Conservation (phyloP, 768 basidiomycete genomes). For the Podaxis sp. region DNA sequence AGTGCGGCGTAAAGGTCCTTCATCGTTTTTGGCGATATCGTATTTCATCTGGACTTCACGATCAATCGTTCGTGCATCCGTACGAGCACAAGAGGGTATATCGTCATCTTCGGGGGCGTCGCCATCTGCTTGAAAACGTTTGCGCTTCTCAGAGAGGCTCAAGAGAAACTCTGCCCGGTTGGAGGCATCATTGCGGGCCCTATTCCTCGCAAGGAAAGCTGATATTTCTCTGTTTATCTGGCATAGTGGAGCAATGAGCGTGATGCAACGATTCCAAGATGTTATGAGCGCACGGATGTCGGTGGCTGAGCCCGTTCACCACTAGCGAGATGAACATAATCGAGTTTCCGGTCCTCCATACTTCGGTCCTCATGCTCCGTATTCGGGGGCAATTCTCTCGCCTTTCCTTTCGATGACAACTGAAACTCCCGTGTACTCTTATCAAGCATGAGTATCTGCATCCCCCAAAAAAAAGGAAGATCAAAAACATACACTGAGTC, state of each 20-base stretch:
- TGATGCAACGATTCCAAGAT: background rate
- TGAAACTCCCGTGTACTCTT: slow-evolving; percentile 22
- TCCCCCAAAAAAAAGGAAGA: slow-evolving; percentile 3
- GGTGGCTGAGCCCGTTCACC: slow-evolving; percentile 51
- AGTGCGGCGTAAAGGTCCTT: slow-evolving; percentile 57
- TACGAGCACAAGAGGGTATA: slow-evolving; percentile 65
- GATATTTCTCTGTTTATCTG: slow-evolving; percentile 76
- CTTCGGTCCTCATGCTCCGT: slow-evolving; percentile 20
- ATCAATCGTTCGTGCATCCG: slow-evolving; percentile 69
- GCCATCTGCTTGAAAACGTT: slow-evolving; percentile 35
- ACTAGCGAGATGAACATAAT: slow-evolving; percentile 53
- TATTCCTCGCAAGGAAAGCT: slow-evolving; percentile 65
- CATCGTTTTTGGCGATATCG: slow-evolving; percentile 83
- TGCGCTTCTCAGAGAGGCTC: slow-evolving; percentile 55
- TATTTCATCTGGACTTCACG: slow-evolving; percentile 83
- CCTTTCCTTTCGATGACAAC: slow-evolving; percentile 12
- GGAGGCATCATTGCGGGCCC: slow-evolving; percentile 72
- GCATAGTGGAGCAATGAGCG: background rate
- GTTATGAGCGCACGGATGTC: slow-evolving; percentile 49
- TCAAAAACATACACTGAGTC: slow-evolving; percentile 20
- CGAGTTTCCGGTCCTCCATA: slow-evolving; percentile 70
- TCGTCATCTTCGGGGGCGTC: slow-evolving; percentile 11
- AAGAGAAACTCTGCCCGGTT: slow-evolving; percentile 76
- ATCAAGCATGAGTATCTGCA: slow-evolving; percentile 21
- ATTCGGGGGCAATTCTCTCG: slow-evolving; percentile 5